Percentiles rank a stretch among this genome's conserved stretches.
Evolutionary conservation across 305 asterid genomes (phyloP).

Genomic region (Withania somnifera): DNA sequence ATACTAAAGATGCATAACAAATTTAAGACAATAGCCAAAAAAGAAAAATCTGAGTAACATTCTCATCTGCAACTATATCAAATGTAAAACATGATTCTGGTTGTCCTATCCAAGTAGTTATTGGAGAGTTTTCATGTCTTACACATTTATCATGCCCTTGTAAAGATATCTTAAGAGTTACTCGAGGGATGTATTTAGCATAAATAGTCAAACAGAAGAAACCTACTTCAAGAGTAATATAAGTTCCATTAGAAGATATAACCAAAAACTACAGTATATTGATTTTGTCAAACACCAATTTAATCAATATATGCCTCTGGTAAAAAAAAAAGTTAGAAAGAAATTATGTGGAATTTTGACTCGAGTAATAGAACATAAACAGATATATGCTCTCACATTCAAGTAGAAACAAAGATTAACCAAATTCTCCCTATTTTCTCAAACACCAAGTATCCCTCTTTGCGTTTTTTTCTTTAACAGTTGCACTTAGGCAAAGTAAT

Average conservation of each 20-base stretch:
- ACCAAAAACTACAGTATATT: neutral
- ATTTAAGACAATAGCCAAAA: too few relatives aligned
- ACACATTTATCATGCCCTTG: conserved; percentile 65
- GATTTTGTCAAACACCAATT: neutral
- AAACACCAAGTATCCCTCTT: too few relatives aligned
- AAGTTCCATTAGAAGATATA: neutral
- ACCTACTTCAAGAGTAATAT: neutral
- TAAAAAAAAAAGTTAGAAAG: too few relatives aligned
- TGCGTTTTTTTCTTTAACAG: neutral
- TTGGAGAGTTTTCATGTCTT: conserved; percentile 67
- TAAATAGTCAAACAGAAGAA: neutral
- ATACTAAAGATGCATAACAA: too few relatives aligned
- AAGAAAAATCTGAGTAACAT: too few relatives aligned
- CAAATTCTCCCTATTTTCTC: neutral
- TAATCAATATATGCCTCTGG: neutral
- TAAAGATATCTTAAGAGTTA: conserved; percentile 48
- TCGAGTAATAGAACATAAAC: too few relatives aligned
- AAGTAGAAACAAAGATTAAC: too few relatives aligned
- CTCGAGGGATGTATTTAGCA: conserved; percentile 60
- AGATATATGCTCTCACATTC: neutral
- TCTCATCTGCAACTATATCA: too few relatives aligned
- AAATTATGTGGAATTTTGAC: neutral
- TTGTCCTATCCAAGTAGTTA: conserved; percentile 11
- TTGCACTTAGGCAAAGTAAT: too few relatives aligned
- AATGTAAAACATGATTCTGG: too few relatives aligned